Evolutionary conservation across 306 rosid genomes (phyloP), one percentile per base, ranked within the genome.

Genomic region (Medicago ruthenica): DNA sequence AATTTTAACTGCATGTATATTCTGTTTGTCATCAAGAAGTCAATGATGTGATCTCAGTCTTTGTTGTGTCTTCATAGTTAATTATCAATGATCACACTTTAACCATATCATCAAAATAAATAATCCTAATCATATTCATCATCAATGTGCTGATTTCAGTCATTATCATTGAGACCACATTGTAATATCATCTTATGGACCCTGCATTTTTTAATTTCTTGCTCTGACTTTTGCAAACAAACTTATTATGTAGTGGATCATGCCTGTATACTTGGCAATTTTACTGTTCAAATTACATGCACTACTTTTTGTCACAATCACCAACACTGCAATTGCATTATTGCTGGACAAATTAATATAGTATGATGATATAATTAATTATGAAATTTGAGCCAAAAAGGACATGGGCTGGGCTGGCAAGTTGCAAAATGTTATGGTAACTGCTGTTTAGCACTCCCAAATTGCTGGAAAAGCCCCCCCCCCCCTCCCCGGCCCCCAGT

Each of bases 221-320:
- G 55, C 48, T 45, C 34, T 36, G 42, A 53, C 57, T 69, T 84
- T 79, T 42, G 70, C 69, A 44, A 73, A 18, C 85, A 77, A 50
- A 42, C 37, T 67, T 59, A 80, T 61, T 34, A 50, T 67, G 68
- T 40, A 41, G 47, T 50, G 82, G 82, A 73, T 73, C 85, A 73
- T 77, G 76, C 76, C 22, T 58, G 17, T 65, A 47, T 45, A 22
- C 66, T 45, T 39, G 69, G 67, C 76, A 48, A 24, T 42, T 77
- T 17, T 3, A 73, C 62, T 76, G 70, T 65, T 34, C 65, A 39
- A 39, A 60, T 77, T 54, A 12, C 75, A 73, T 72, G 40, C 16
- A n/a, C 47, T 51, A 0, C 60, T 36, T 54, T 27, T 63, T 54
- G 78, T 76, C 85, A 63, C 70, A 27, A 11, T 81, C 81, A 71